These are phyloP conservation scores for Starmera dryadoides DNA, from an alignment of 805 yeast species.

Conservation along the genomic window DNA sequence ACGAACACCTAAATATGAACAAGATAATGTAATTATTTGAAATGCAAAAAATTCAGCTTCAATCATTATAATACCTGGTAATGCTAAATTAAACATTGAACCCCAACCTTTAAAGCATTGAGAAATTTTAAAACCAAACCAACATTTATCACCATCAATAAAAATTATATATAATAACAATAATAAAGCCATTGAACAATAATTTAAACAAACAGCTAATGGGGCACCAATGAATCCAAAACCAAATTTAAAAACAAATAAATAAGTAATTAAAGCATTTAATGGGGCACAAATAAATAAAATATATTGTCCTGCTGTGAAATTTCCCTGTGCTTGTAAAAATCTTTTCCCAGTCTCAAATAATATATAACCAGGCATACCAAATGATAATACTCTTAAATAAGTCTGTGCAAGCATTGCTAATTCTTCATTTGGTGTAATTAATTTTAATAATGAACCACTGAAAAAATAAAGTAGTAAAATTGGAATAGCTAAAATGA, in stretches of 20 bases:
- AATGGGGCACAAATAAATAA: slow-evolving; percentile 62
- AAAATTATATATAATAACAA: slow-evolving; percentile 22
- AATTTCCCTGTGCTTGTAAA: slow-evolving; percentile 72
- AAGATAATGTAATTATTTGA: slow-evolving; percentile 62
- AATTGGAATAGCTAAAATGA: slow-evolving; percentile 46
- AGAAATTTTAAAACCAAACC: slow-evolving; percentile 48
- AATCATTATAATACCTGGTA: slow-evolving; percentile 69
- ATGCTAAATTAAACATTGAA: slow-evolving; percentile 50
- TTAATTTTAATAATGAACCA: slow-evolving; percentile 31
- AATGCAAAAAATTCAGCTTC: slow-evolving; percentile 74
- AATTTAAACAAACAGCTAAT: slow-evolving; percentile 61
- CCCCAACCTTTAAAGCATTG: slow-evolving; percentile 49
- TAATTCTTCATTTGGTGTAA: slow-evolving; percentile 44
- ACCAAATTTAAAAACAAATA: slow-evolving; percentile 36
- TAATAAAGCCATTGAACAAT: slow-evolving; percentile 51
- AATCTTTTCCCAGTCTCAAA: slow-evolving; percentile 77
- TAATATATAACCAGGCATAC: slow-evolving; percentile 63
- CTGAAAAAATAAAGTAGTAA: slow-evolving; percentile 50
- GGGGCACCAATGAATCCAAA: slow-evolving; percentile 82
- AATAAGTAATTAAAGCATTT: slow-evolving; percentile 57
- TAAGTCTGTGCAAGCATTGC: slow-evolving; percentile 44
- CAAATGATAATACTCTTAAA: slow-evolving; percentile 49
- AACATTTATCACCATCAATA: slow-evolving; percentile 61
- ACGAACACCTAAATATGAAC: slow-evolving; percentile 42
- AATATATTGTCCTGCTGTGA: slow-evolving; percentile 68